These are phyloP conservation scores for Ettlia oleoabundans DNA, from an alignment of 139 green algal genomes.

Conservation along the genomic window DNA sequence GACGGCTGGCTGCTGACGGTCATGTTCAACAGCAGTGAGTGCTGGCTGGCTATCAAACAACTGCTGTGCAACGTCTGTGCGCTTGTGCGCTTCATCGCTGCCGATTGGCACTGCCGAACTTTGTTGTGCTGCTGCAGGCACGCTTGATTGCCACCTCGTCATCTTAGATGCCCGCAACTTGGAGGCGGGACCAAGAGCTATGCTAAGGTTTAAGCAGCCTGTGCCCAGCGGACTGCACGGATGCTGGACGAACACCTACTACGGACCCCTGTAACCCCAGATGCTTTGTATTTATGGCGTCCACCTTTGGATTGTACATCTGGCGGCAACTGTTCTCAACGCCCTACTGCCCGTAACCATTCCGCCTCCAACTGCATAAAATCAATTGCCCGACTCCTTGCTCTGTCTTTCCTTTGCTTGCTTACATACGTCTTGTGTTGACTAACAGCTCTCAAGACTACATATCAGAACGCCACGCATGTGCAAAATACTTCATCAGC, in stretches of 20 bases:
- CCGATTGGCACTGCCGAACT: neutral
- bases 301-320: neutral
- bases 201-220: slow-evolving; percentile 30
- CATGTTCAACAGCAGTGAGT: slow-evolving; percentile 63
- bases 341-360: neutral
- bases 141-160: slow-evolving; percentile 34
- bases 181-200: slow-evolving; percentile 50
- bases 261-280: too few species aligned
- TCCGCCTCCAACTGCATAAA: too few species aligned
- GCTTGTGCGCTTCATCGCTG: too few species aligned
- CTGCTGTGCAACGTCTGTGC: neutral
- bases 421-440: too few species aligned
- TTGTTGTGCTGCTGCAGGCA: slow-evolving; percentile 26
- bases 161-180: slow-evolving; percentile 61
- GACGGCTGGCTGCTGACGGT: slow-evolving; percentile 77
- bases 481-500: too few species aligned
- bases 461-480: too few species aligned
- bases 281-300: too few species aligned
- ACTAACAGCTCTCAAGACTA: too few species aligned
- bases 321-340: neutral
- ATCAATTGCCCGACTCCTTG: too few species aligned
- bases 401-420: too few species aligned
- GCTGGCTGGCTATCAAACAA: neutral
- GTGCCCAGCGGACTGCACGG: slow-evolving; percentile 59
- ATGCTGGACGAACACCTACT: slow-evolving; percentile 36